Evolutionary conservation across 176 grass and related monocot species (phyloP).

Genomic region (Oryza longistaminata): DNA sequence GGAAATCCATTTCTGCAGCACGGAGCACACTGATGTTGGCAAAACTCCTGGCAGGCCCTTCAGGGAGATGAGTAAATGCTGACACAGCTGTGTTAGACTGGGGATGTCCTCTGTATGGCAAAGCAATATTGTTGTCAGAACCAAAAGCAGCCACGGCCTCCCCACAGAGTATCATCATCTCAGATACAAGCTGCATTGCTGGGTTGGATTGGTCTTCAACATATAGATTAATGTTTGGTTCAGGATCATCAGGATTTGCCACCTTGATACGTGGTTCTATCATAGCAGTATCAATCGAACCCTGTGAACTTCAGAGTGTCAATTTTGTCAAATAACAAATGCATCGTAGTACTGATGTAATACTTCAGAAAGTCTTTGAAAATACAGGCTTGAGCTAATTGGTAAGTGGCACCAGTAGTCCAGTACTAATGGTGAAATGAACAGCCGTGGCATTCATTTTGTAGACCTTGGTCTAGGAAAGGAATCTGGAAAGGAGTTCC

Average conservation of each 20-base stretch:
- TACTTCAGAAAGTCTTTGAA: slow-evolving; percentile 14
- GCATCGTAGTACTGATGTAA: slow-evolving; percentile 3
- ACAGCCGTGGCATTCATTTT: slow-evolving; percentile 1
- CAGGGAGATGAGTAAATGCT: slow-evolving; percentile 75
- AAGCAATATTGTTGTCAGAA: slow-evolving; percentile 67
- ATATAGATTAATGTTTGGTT: slow-evolving; percentile 82
- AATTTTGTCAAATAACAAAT: slow-evolving; percentile 12
- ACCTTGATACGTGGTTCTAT: slow-evolving; percentile 93
- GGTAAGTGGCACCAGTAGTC: slow-evolving; percentile 4
- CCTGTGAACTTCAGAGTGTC: slow-evolving; percentile 48
- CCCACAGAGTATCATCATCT: slow-evolving; percentile 98
- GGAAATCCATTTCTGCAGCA: slow-evolving; percentile 84
- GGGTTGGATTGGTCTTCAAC: slow-evolving; percentile 71
- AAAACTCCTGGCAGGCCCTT: slow-evolving; percentile 77
- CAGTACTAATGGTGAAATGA: background rate
- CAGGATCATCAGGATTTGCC: slow-evolving; percentile 69
- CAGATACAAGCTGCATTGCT: slow-evolving; percentile 80
- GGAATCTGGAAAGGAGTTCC: background rate
- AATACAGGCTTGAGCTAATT: background rate
- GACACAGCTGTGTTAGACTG: slow-evolving; percentile 72
- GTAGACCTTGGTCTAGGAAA: background rate
- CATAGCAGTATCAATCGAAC: slow-evolving; percentile 83
- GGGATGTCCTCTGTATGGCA: slow-evolving; percentile 92
- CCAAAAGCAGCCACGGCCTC: slow-evolving; percentile 83
- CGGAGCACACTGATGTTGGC: slow-evolving; percentile 81